These are phyloP conservation scores for Ophiocordyceps camponoti-floridani DNA, from an alignment of 2,329 filamentous ascomycete species.

Conservation along the genomic window DNA sequence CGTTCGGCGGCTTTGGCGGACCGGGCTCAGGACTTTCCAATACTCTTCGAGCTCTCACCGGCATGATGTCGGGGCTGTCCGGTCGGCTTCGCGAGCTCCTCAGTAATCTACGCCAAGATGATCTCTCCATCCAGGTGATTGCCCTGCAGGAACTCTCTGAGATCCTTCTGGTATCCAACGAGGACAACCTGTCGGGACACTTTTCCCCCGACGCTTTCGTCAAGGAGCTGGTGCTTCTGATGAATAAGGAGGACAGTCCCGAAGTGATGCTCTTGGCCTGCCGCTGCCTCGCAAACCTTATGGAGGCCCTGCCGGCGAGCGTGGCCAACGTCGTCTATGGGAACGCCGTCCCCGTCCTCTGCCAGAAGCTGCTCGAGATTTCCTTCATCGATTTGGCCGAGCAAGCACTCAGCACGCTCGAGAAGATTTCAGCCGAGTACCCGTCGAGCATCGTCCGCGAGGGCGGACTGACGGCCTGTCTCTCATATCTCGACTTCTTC, in stretches of 20 bases:
- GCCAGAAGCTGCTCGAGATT: constrained; percentile 88
- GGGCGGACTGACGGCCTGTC: constrained; percentile 84
- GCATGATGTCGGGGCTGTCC: constrained; percentile 79
- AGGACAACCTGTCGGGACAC: constrained; percentile 88
- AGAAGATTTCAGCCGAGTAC: constrained; percentile 95
- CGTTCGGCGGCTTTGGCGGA: constrained; percentile 50
- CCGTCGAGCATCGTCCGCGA: constrained; percentile 89
- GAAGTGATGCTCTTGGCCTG: constrained; percentile 96
- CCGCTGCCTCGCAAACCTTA: constrained; percentile 86
- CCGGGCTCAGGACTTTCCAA: constrained; percentile 51
- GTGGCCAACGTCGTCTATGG: constrained; percentile 94
- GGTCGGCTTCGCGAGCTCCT: constrained; percentile 63
- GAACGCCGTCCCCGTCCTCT: constrained; percentile 86
- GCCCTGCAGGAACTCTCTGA: constrained; percentile 88
- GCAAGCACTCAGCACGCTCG: constrained; percentile 86
- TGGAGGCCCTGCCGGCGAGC: constrained; percentile 88
- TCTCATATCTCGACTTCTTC: constrained; percentile 95
- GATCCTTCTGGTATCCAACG: constrained; percentile 82
- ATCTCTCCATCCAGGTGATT: constrained; percentile 79
- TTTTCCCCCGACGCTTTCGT: constrained; percentile 91
- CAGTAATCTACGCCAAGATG: constrained; percentile 60
- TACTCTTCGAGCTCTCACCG: constrained; percentile 71
- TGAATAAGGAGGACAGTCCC: constrained; percentile 89
- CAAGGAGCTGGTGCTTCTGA: constrained; percentile 78
- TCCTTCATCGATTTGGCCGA: constrained; percentile 95